phyloP scores from a whole-genome alignment of 2,329 filamentous ascomycete genomes.

The Neocucurbitaria cava region DNA sequence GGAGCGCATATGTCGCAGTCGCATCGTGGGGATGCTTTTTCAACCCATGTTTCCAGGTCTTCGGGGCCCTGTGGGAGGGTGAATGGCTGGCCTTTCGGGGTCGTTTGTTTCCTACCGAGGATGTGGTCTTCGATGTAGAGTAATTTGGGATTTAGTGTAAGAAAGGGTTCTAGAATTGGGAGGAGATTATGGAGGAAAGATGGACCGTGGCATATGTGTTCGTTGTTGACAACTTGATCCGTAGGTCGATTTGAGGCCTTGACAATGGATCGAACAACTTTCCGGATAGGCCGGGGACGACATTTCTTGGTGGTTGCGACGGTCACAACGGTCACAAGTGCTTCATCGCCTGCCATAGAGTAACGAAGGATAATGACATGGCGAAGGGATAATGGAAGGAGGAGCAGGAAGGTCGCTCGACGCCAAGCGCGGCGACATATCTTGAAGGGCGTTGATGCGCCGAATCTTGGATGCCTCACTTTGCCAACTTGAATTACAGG shows the following conservation, averaged over 20 bases:
- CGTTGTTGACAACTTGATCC: not conserved
- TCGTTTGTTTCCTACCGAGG: conserved; percentile 8
- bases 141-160: conserved; percentile 20
- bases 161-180: conserved; percentile 21
- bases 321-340: not conserved
- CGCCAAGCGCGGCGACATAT: not conserved
- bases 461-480: not conserved
- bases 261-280: conserved; percentile 7
- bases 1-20: conserved; percentile 23
- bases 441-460: not conserved
- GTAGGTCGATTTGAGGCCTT: not conserved
- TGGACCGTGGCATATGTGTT: conserved; percentile 14
- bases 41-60: conserved; percentile 6
- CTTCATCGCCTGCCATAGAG: conserved; percentile 5
- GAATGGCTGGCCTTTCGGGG: not conserved
- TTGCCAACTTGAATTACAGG: not conserved
- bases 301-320: conserved; percentile 8
- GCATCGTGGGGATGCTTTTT: conserved; percentile 8
- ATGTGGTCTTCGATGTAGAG: conserved; percentile 21
- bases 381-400: not conserved
- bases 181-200: conserved; percentile 18
- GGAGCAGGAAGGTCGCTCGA: not conserved
- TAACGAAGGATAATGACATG: not conserved
- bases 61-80: conserved; percentile 5
- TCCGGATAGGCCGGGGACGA: conserved; percentile 11